These are phyloP conservation scores for Erigeron canadensis DNA, from an alignment of 129 eudicot genomes.

Conservation along the genomic window DNA sequence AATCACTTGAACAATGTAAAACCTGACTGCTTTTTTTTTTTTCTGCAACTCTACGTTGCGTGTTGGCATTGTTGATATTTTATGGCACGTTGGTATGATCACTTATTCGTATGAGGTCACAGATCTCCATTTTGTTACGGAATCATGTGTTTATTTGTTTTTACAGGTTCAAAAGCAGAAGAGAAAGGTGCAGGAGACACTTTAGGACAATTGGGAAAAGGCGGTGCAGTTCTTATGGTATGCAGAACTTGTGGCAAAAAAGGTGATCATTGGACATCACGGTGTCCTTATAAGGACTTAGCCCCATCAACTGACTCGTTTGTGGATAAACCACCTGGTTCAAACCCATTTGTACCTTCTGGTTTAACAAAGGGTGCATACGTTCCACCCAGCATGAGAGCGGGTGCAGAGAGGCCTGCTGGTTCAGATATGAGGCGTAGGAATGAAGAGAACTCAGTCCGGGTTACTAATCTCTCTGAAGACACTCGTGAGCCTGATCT, in stretches of 20 bases:
- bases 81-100: no score
- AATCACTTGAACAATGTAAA: no score
- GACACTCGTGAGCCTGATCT: conserved; percentile 57
- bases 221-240: conserved; percentile 62
- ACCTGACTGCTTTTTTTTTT: no score
- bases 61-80: no score
- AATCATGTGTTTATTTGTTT: conserved; percentile 1
- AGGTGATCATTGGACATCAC: conserved; percentile 61
- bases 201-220: conserved; percentile 43
- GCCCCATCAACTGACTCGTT: conserved; percentile 38
- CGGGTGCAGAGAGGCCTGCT: conserved; percentile 44
- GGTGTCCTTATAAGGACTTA: conserved; percentile 57
- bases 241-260: conserved; percentile 68
- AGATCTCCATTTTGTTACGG: no score
- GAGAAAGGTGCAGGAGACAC: conserved; percentile 47
- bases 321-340: conserved; percentile 36
- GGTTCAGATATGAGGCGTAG: conserved; percentile 53
- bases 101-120: no score
- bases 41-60: no score
- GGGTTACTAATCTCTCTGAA: conserved; percentile 55
- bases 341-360: conserved; percentile 19
- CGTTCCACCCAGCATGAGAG: conserved; percentile 55
- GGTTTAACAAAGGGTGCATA: conserved; percentile 42
- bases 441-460: conserved; percentile 59
- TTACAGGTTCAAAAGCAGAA: conserved; percentile 45